Conservation (phyloP, 371 early-diverging fungal species). For the Capniomyces stellatus region DNA sequence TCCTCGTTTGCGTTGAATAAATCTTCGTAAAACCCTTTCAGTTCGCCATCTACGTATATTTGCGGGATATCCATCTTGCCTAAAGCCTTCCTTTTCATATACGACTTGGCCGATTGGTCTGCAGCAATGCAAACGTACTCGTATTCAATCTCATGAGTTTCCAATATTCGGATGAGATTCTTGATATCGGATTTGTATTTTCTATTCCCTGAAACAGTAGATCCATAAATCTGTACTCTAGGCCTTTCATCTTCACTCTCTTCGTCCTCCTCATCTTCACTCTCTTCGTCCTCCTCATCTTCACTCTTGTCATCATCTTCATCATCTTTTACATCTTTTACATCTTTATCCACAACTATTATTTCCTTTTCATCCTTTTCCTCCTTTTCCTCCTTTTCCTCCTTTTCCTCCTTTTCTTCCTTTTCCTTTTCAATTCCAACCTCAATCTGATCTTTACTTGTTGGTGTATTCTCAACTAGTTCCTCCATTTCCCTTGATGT, state of each 20-base stretch:
- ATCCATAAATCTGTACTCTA: conserved; percentile 26
- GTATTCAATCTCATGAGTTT: conserved; percentile 28
- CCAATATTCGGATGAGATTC: conserved; percentile 18
- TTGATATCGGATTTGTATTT: conserved; percentile 21
- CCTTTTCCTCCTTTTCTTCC: too few relatives aligned
- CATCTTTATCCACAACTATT: too few relatives aligned
- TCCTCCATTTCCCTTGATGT: too few relatives aligned
- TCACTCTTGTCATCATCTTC: neutral
- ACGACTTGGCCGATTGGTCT: conserved; percentile 39
- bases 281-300: neutral
- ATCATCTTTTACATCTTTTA: neutral
- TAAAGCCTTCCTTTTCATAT: conserved; percentile 35
- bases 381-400: too few relatives aligned
- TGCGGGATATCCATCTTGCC: conserved; percentile 42
- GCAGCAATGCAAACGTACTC: conserved; percentile 39
- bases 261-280: neutral
- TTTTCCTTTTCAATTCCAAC: too few relatives aligned
- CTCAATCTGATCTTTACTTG: too few relatives aligned
- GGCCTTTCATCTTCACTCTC: neutral
- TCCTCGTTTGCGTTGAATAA: conserved; percentile 23
- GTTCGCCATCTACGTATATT: conserved; percentile 47
- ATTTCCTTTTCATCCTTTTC: too few relatives aligned
- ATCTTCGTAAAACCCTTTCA: conserved; percentile 35
- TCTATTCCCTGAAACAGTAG: conserved; percentile 27
- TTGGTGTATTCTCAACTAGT: too few relatives aligned